These are phyloP conservation scores for Sporisorium scitamineum DNA, from an alignment of 1,284 basidiomycete genomes.

Conservation along the genomic window DNA sequence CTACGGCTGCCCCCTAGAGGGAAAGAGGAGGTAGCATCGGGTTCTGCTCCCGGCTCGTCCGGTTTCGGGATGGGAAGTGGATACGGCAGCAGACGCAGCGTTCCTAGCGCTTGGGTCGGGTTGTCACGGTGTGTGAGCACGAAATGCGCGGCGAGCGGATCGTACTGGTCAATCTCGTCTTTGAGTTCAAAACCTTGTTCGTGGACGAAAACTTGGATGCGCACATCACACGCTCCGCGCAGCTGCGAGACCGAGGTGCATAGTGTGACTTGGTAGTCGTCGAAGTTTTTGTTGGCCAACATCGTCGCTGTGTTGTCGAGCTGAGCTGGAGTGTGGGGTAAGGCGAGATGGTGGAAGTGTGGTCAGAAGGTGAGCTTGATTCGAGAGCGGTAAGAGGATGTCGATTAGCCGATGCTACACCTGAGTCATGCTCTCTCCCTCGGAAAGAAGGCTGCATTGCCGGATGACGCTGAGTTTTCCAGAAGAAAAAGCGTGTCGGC, in stretches of 20 bases:
- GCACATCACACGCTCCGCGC: constrained; percentile 37
- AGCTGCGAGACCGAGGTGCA: constrained; percentile 41
- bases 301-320: not conserved
- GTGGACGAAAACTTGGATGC: constrained; percentile 56
- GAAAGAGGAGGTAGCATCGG: constrained; percentile 17
- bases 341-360: not conserved
- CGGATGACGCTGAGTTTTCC: not conserved
- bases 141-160: constrained; percentile 49
- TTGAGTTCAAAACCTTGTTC: constrained; percentile 57
- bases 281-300: not conserved
- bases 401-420: not conserved
- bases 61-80: constrained; percentile 43
- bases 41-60: constrained; percentile 24
- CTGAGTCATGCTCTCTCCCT: not conserved
- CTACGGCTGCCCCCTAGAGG: constrained; percentile 39
- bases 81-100: constrained; percentile 40
- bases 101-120: constrained; percentile 21
- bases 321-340: not conserved
- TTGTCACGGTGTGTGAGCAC: constrained; percentile 17
- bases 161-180: constrained; percentile 64
- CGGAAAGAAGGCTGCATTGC: constrained; percentile 12
- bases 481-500: not conserved
- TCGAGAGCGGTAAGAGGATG: not conserved
- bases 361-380: not conserved
- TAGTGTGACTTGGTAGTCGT: constrained; percentile 31